phyloP scores from a whole-genome alignment of 2,329 filamentous ascomycete genomes.

The Fusarium albosuccineum region DNA sequence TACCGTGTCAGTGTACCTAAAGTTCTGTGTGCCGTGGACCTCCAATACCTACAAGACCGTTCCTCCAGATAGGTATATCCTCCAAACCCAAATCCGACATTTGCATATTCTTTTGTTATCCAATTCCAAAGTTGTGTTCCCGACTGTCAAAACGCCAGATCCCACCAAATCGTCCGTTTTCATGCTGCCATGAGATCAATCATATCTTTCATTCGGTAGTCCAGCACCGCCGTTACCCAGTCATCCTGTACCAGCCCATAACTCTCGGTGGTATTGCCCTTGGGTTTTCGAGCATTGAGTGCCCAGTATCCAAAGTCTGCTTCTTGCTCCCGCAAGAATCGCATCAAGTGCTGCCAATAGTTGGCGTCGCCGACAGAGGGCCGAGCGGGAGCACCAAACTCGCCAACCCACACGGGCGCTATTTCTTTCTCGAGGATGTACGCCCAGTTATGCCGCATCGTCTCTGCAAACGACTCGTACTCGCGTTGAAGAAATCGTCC shows the following conservation, averaged over 20 bases:
- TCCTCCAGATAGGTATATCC: neutral
- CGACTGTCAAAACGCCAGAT: neutral
- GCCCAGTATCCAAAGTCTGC: conserved; percentile 80
- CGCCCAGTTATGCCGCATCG: conserved; percentile 76
- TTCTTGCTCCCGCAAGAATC: conserved; percentile 68
- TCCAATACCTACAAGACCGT: too few relatives aligned
- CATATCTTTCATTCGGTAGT: conserved; percentile 74
- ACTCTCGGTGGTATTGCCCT: conserved; percentile 67
- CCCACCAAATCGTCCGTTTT: neutral
- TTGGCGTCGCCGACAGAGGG: conserved; percentile 70
- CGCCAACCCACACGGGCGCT: conserved; percentile 75
- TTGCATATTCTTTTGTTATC: too few relatives aligned
- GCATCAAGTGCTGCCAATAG: conserved; percentile 75
- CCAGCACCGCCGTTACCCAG: conserved; percentile 72
- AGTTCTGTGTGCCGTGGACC: too few relatives aligned
- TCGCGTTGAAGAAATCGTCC: conserved; percentile 71
- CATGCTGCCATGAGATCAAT: conserved; percentile 61
- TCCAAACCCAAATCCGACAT: neutral
- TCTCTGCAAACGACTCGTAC: conserved; percentile 71
- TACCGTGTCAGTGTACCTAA: too few relatives aligned
- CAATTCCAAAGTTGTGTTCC: too few relatives aligned
- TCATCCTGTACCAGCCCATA: conserved; percentile 74
- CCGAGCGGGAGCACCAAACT: conserved; percentile 70
- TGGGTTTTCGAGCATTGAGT: conserved; percentile 74
- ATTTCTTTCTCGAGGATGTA: conserved; percentile 65